These are phyloP conservation scores for Calonectria ilicicola DNA, from an alignment of 2,329 filamentous ascomycete genomes.

Conservation along the genomic window DNA sequence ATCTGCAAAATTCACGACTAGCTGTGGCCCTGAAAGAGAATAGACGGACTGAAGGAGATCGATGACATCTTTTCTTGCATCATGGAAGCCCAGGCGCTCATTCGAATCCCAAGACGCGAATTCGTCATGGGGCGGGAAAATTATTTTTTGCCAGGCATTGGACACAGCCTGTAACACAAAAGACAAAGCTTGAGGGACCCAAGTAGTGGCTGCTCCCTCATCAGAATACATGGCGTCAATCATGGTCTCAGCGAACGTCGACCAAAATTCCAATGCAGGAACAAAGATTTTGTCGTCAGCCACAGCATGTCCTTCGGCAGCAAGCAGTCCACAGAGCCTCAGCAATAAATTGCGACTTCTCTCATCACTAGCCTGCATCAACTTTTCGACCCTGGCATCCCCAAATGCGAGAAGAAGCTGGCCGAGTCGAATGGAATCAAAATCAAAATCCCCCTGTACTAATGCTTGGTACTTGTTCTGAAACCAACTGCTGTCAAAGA, in stretches of 20 bases:
- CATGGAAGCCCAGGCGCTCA: slow-evolving; percentile 74
- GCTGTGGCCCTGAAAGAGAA: slow-evolving; percentile 66
- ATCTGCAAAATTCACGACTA: slow-evolving; percentile 69
- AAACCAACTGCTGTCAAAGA: slow-evolving; percentile 73
- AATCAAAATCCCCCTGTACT: slow-evolving; percentile 70
- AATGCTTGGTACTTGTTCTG: slow-evolving; percentile 66
- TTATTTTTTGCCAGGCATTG: slow-evolving; percentile 76
- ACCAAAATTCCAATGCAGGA: slow-evolving; percentile 84
- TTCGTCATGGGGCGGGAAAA: slow-evolving; percentile 70
- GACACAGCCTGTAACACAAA: slow-evolving; percentile 74
- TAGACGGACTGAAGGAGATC: slow-evolving; percentile 82
- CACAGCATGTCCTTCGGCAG: slow-evolving; percentile 74
- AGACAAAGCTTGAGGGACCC: slow-evolving; percentile 69
- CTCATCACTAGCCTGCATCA: slow-evolving; percentile 66
- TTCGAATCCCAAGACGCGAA: slow-evolving; percentile 77
- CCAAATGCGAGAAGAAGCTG: slow-evolving; percentile 77
- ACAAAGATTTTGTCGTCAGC: slow-evolving; percentile 82
- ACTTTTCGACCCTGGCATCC: slow-evolving; percentile 71
- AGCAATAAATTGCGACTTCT: slow-evolving; percentile 66
- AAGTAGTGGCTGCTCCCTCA: slow-evolving; percentile 59
- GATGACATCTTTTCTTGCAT: slow-evolving; percentile 82
- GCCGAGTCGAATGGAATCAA: slow-evolving; percentile 74
- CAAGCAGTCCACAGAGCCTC: slow-evolving; percentile 74
- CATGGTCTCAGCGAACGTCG: slow-evolving; percentile 77
- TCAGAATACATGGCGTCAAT: slow-evolving; percentile 68